phyloP scores from a whole-genome alignment of 352 stramenopile species.

The Halophytophthora polymorphica region DNA sequence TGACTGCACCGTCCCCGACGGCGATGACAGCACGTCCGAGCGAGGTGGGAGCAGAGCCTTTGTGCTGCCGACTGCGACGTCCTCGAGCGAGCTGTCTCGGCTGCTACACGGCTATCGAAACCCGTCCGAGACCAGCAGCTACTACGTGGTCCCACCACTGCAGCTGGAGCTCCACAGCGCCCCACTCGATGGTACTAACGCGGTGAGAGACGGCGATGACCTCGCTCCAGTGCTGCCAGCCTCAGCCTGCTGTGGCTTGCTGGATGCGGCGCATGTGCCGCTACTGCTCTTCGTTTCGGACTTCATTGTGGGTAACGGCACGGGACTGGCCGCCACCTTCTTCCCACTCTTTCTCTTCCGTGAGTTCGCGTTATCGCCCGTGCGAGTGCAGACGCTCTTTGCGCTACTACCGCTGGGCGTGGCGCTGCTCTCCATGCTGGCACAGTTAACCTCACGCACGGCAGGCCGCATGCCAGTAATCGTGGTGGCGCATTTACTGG shows the following conservation, averaged over 20 bases:
- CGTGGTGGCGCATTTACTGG: conserved; percentile 34
- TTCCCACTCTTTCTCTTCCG: conserved; percentile 67
- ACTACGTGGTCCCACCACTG: conserved; percentile 12
- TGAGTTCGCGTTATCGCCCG: conserved; percentile 51
- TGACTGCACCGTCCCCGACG: conserved; percentile 15
- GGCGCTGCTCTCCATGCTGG: conserved; percentile 36
- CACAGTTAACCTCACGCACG: conserved; percentile 35
- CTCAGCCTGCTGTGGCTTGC: conserved; percentile 28
- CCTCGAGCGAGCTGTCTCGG: conserved; percentile 31
- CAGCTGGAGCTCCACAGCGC: too few species aligned
- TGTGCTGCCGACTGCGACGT: conserved; percentile 6
- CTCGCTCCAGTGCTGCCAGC: conserved; percentile 1
- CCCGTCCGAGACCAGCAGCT: conserved; percentile 8
- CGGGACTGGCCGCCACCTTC: conserved; percentile 53
- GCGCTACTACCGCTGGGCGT: conserved; percentile 48
- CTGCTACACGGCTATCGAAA: conserved; percentile 19
- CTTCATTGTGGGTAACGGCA: conserved; percentile 68
- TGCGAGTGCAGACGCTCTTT: conserved; percentile 57
- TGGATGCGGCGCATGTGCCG: conserved; percentile 44
- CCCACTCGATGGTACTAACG: neutral
- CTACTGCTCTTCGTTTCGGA: conserved; percentile 60
- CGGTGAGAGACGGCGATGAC: conserved; percentile 14
- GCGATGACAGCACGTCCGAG: conserved; percentile 8
- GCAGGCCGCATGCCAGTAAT: conserved; percentile 57
- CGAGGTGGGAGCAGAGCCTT: conserved; percentile 1